Evolutionary conservation across 176 grass and related monocot species (phyloP), one percentile per base, ranked within the genome.

Genomic region (Oryza glumipatula): DNA sequence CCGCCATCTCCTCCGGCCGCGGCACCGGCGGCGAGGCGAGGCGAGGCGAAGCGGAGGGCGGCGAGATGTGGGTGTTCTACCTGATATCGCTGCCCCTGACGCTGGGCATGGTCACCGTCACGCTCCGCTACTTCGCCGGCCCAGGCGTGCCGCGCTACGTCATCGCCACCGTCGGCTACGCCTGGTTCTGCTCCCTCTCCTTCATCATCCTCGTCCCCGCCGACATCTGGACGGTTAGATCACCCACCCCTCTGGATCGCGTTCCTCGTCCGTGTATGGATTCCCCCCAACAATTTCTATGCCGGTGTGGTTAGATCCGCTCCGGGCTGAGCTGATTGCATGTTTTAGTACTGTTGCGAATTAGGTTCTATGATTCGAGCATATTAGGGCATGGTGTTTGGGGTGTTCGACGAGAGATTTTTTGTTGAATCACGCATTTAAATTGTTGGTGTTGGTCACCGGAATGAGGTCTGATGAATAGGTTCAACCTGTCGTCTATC

Each of bases 201-300:
- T 91, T 99, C 81, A 99, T 99, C 88, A 99, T 99, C 88, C 94
- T 99, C 76, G 96, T 99, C 65, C 96, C 96, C 65, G 96, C 96
- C 48, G 96, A 99, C 84, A 99, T 99, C 67, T 99, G 96, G 96
- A 96, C 88, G 80, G 96, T 99, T 85, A 90, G 96, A 90, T 90
- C 82, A 70, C 82, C 24, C 67, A 8, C 47, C 32, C 22, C 23
- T 58, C 58, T 38, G 2, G 12, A 65, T 88, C 78, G 19, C 64
- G 64, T 41, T 39, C 48, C 17, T 77, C 66, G 32, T 38, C 13
- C 46, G 7, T 43, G 70, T 78, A 21, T 12, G 60, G 23, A 43
- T 77, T 72, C 71, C 12, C 35, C 35, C 8, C 24, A 60, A 5
- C 23, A 54, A 10, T 39, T 36, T 76, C 26, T 19, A 14, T 3